These are phyloP conservation scores for Dioscorea alata DNA, from an alignment of 106 monocot genomes.

Conservation along the genomic window DNA sequence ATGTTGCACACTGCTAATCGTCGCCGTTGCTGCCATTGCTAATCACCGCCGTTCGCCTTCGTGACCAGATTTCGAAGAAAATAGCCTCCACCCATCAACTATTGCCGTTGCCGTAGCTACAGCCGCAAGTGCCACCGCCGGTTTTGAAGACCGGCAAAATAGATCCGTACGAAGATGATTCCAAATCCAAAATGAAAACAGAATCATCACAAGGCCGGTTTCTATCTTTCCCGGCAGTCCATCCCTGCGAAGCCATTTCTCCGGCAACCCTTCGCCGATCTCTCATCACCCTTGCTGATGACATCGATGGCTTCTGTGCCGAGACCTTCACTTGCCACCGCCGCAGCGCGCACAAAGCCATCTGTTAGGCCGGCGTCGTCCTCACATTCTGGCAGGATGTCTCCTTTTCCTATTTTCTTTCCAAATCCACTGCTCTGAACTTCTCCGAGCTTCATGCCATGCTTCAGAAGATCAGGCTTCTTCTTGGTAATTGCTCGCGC, in stretches of 20 bases:
- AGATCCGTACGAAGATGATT: too few relatives aligned
- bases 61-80: too few relatives aligned
- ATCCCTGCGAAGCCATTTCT: constrained; percentile 22
- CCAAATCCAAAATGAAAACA: neutral
- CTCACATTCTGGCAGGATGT: constrained; percentile 40
- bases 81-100: too few relatives aligned
- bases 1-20: too few relatives aligned
- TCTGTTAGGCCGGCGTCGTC: constrained; percentile 25
- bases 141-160: too few relatives aligned
- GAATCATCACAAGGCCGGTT: constrained; percentile 13
- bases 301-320: constrained; percentile 3
- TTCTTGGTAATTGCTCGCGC: too few relatives aligned
- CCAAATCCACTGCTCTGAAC: constrained; percentile 22
- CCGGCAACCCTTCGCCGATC: constrained; percentile 35
- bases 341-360: constrained; percentile 17
- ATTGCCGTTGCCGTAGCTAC: too few relatives aligned
- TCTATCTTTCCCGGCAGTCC: constrained; percentile 29
- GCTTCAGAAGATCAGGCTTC: too few relatives aligned
- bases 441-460: too few relatives aligned
- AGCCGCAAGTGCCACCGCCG: too few relatives aligned
- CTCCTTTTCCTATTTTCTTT: neutral
- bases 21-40: too few relatives aligned
- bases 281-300: constrained; percentile 26
- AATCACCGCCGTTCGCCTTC: too few relatives aligned
- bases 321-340: constrained; percentile 19